Evolutionary conservation across 805 yeast genomes (phyloP).

Genomic region (Candida nemodendra): DNA sequence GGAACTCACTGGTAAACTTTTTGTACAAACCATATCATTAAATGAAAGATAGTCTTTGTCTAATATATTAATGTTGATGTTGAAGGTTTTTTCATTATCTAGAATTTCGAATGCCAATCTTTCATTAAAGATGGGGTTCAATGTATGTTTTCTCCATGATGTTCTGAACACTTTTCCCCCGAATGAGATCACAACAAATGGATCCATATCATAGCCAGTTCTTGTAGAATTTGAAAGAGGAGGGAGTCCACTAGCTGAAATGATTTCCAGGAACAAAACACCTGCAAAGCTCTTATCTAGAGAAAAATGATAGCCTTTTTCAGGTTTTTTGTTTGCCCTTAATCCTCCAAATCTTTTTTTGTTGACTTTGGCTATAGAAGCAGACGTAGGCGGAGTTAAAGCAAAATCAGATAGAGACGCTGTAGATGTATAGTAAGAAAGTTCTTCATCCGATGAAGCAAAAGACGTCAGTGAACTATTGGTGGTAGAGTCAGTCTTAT

Average conservation of each 20-base stretch:
- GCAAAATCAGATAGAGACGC: conserved; percentile 20
- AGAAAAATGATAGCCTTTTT: conserved; percentile 35
- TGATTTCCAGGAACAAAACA: conserved; percentile 72
- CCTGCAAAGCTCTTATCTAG: conserved; percentile 52
- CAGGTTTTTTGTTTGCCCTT: conserved; percentile 6
- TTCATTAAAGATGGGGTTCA: conserved; percentile 82
- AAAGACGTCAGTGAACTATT: conserved; percentile 9
- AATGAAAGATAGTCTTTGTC: conserved; percentile 83
- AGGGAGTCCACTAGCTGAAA: conserved; percentile 75
- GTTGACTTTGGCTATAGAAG: conserved; percentile 5
- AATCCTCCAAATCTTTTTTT: conserved; percentile 13
- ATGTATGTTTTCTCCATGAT: conserved; percentile 76
- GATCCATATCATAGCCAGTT: conserved; percentile 92
- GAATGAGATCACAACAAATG: conserved; percentile 87
- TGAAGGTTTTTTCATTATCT: conserved; percentile 61
- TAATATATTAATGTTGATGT: conserved; percentile 67
- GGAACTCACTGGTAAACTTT: conserved; percentile 51
- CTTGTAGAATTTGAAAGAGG: conserved; percentile 68
- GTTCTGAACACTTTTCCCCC: conserved; percentile 87
- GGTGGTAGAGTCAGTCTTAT: too few relatives aligned
- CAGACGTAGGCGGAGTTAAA: conserved; percentile 17
- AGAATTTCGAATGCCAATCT: conserved; percentile 74
- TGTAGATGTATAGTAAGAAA: conserved; percentile 15
- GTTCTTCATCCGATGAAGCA: conserved; percentile 21
- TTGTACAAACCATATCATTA: conserved; percentile 78